phyloP scores from a whole-genome alignment of 2,329 filamentous ascomycete genomes.

The Malbranchea cinnamomea region DNA sequence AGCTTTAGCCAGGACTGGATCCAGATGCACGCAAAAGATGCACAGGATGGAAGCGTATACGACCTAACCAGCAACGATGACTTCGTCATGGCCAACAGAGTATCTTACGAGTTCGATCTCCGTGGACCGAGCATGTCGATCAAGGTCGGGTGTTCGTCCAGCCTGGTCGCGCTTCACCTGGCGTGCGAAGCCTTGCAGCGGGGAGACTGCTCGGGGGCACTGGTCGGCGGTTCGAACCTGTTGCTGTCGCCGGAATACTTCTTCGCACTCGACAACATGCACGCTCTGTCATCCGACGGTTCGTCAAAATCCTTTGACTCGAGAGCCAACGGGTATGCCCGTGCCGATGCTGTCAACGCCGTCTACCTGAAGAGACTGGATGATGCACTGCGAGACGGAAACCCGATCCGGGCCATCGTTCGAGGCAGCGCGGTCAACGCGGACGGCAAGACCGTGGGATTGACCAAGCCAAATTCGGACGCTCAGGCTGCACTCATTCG shows the following conservation, averaged over 20 bases:
- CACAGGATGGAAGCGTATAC: conserved; percentile 3
- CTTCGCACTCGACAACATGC: conserved; percentile 10
- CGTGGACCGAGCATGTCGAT: conserved; percentile 14
- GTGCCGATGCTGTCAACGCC: conserved; percentile 21
- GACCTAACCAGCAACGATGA: conserved; percentile 5
- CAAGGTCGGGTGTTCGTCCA: conserved; percentile 17
- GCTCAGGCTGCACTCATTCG: conserved; percentile 18
- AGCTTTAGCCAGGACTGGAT: conserved; percentile 15
- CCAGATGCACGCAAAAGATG: conserved; percentile 8
- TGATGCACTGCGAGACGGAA: conserved; percentile 18
- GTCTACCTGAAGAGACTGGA: conserved; percentile 18
- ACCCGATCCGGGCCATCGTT: conserved; percentile 22
- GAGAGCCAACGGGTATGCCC: conserved; percentile 20
- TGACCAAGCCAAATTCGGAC: conserved; percentile 12
- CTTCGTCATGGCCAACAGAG: conserved; percentile 9
- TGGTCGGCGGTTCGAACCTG: conserved; percentile 14
- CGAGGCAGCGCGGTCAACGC: conserved; percentile 16
- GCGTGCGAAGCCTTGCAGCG: conserved; percentile 14
- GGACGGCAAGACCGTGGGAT: conserved; percentile 15
- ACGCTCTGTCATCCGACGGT: conserved; percentile 21
- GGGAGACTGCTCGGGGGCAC: conserved; percentile 8
- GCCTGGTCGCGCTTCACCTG: conserved; percentile 16
- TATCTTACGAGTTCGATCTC: conserved; percentile 14
- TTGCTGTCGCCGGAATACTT: conserved; percentile 10
- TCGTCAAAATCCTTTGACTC: conserved; percentile 19